Conservation (phyloP, 2,329 filamentous ascomycete genomes). For the Fusarium pseudonygamai region DNA sequence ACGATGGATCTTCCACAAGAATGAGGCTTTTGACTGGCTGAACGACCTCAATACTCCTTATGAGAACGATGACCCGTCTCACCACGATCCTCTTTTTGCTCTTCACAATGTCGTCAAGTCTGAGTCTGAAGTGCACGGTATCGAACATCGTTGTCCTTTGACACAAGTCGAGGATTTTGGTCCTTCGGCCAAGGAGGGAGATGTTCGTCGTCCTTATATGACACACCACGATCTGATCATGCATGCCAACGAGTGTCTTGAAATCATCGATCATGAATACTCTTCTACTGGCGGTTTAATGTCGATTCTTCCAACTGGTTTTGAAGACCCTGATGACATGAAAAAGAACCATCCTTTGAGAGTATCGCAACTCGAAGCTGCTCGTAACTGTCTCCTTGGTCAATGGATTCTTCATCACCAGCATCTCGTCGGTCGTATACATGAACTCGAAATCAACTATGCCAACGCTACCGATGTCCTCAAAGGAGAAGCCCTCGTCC, state of each 20-base stretch:
- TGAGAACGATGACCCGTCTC: slow-evolving; percentile 56
- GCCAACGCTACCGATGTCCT: slow-evolving; percentile 61
- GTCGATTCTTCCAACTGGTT: slow-evolving; percentile 59
- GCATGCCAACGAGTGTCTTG: slow-evolving; percentile 69
- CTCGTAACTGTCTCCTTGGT: slow-evolving; percentile 63
- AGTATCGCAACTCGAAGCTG: slow-evolving; percentile 51
- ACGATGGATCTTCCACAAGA: slow-evolving; percentile 49
- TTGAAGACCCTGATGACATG: slow-evolving; percentile 35
- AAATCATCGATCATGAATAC: slow-evolving; percentile 68
- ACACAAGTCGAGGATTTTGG: slow-evolving; percentile 38
- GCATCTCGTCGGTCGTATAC: slow-evolving; percentile 62
- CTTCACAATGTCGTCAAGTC: slow-evolving; percentile 57
- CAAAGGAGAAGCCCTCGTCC: slow-evolving; percentile 59
- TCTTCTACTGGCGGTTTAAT: slow-evolving; percentile 65
- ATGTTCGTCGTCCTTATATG: slow-evolving; percentile 50
- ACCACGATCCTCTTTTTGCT: slow-evolving; percentile 57
- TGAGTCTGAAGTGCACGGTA: slow-evolving; percentile 54
- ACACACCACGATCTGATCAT: slow-evolving; percentile 60
- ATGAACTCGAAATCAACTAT: slow-evolving; percentile 65
- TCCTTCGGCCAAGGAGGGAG: slow-evolving; percentile 24
- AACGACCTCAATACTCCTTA: slow-evolving; percentile 61
- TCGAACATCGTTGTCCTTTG: slow-evolving; percentile 59
- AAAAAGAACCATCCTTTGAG: slow-evolving; percentile 33
- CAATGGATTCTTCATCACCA: slow-evolving; percentile 66
- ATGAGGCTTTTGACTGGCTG: slow-evolving; percentile 67